phyloP scores from a whole-genome alignment of 768 basidiomycete species.

The Mycena kentingensis region DNA sequence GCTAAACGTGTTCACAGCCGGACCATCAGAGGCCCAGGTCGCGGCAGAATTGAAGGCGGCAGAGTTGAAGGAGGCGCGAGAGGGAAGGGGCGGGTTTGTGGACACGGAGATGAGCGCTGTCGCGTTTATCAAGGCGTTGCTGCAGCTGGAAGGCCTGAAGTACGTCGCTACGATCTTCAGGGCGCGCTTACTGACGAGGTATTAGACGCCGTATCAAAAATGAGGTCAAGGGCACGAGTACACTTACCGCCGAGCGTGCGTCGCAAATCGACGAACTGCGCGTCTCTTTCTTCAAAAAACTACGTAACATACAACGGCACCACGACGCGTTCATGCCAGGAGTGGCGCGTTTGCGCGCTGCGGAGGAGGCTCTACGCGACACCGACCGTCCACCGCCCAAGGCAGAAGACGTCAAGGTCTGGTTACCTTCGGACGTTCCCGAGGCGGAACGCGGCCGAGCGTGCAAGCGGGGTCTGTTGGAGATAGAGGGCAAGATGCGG shows the following conservation, averaged over 20 bases:
- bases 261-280: constrained; percentile 8
- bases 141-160: constrained; percentile 1
- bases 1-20: not conserved
- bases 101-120: not conserved
- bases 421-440: constrained; percentile 6
- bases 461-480: not conserved
- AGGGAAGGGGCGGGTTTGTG: not conserved
- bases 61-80: not conserved
- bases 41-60: not conserved
- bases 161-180: too few species aligned
- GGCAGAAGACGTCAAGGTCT: constrained; percentile 13
- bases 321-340: constrained; percentile 9
- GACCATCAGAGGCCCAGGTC: constrained; percentile 3
- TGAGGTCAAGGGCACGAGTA: not conserved
- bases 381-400: not conserved
- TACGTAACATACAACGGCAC: not conserved
- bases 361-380: constrained; percentile 7
- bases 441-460: not conserved
- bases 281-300: too few species aligned
- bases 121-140: not conserved
- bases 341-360: not conserved
- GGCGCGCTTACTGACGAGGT: not conserved
- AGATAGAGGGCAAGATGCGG: constrained; percentile 4
- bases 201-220: not conserved
- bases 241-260: not conserved